phyloP scores from a whole-genome alignment of 78 protist species.

The Dictyostelium intermedium region DNA sequence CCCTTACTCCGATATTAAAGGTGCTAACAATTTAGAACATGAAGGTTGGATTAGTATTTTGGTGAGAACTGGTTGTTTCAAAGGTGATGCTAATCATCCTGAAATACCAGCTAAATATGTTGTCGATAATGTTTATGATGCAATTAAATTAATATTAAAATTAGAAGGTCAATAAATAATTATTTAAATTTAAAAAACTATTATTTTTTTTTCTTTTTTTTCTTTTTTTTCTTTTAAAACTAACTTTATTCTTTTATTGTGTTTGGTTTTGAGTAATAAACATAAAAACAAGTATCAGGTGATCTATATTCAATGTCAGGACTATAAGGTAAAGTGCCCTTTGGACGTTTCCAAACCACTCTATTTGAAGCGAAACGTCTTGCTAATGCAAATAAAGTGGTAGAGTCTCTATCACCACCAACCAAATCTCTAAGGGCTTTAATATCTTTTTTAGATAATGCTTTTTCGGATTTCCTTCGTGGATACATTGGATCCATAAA shows the following conservation, averaged over 20 bases:
- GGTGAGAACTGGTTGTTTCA: conserved; percentile 56
- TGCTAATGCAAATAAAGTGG: conserved; percentile 32
- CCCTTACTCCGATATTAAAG: conserved; percentile 71
- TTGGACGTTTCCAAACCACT: conserved; percentile 74
- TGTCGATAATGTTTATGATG: conserved; percentile 53
- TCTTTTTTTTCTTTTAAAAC: neutral
- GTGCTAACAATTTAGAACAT: conserved; percentile 50
- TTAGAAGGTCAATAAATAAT: conserved; percentile 4
- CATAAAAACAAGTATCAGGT: conserved; percentile 42
- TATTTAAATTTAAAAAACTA: too few relatives aligned
- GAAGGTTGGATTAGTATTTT: conserved; percentile 77
- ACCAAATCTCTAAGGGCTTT: conserved; percentile 32
- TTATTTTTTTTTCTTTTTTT: neutral
- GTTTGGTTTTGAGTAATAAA: neutral
- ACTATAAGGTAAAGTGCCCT: neutral
- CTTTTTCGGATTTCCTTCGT: neutral
- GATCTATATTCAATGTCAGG: conserved; percentile 2
- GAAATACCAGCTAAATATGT: conserved; percentile 60
- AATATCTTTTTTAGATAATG: conserved; percentile 62
- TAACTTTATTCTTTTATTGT: neutral
- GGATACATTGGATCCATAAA: conserved; percentile 83
- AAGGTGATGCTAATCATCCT: conserved; percentile 36
- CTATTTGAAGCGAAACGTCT: conserved; percentile 9
- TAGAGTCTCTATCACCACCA: conserved; percentile 65
- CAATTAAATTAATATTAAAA: conserved; percentile 46